Conservation (phyloP, 768 basidiomycete genomes). For the Obba rivulosa region DNA sequence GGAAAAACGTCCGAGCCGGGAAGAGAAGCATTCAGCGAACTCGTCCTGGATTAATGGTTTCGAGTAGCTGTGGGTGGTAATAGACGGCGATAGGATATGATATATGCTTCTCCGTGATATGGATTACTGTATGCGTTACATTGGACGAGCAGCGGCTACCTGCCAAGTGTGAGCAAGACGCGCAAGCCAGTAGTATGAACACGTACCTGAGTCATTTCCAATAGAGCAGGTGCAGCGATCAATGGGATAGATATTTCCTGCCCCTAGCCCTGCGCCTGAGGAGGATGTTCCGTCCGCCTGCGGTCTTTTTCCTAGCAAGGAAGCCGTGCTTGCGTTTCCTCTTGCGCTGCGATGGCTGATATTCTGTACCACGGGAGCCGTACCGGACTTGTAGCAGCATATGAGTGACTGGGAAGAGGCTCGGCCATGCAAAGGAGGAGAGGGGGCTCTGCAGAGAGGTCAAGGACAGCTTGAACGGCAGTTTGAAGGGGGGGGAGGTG, state of each 20-base stretch:
- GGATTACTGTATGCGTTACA: no score
- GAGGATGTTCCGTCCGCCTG: conserved; percentile 69
- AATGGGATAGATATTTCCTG: conserved; percentile 78
- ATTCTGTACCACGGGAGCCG: conserved; percentile 77
- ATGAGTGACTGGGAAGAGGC: conserved; percentile 31
- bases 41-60: no score
- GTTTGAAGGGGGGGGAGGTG: not conserved
- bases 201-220: not conserved
- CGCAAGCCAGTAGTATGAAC: no score
- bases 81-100: no score
- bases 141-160: no score
- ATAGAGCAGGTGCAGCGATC: not conserved
- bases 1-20: no score
- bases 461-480: not conserved
- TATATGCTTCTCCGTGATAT: no score
- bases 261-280: conserved; percentile 68
- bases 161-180: no score
- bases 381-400: conserved; percentile 54
- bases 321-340: conserved; percentile 93
- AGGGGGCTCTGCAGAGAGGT: not conserved
- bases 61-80: no score
- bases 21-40: no score
- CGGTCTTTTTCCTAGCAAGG: conserved; percentile 64
- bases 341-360: conserved; percentile 93
- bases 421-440: conserved; percentile 3